These are phyloP conservation scores for Sugiyamaella sp. DNA, from an alignment of 1,139 yeast genomes.

Conservation along the genomic window DNA sequence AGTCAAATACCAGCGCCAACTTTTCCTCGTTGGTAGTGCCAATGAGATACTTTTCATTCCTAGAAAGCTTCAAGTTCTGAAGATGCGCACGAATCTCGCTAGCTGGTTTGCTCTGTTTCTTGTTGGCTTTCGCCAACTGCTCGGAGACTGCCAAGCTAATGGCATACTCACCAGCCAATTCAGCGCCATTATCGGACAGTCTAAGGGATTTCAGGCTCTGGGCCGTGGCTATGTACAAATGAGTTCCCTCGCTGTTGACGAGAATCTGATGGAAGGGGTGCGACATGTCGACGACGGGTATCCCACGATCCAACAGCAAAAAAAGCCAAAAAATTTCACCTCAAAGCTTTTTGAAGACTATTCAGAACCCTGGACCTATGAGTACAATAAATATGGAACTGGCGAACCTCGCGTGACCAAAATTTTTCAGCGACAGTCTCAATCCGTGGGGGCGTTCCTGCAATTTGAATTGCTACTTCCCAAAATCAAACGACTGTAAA, in stretches of 20 bases:
- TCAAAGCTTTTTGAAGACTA: background rate
- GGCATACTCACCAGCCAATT: constrained; percentile 5
- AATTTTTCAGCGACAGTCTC: background rate
- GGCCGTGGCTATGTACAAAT: constrained; percentile 28
- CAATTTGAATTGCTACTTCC: no score
- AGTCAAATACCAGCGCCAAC: constrained; percentile 60
- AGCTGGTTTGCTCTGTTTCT: constrained; percentile 24
- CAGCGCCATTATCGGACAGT: constrained; percentile 15
- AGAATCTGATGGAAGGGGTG: constrained; percentile 32
- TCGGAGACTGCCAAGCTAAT: constrained; percentile 20
- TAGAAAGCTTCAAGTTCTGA: constrained; percentile 58
- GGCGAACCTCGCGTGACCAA: background rate
- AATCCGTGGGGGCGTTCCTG: background rate
- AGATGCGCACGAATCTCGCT: constrained; percentile 42
- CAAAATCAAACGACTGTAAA: no score
- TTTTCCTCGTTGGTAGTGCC: constrained; percentile 85
- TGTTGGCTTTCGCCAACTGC: constrained; percentile 12
- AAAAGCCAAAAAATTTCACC: background rate
- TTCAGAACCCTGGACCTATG: background rate
- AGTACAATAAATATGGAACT: background rate
- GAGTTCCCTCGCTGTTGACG: constrained; percentile 25
- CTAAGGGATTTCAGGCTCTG: constrained; percentile 23
- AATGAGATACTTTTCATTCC: constrained; percentile 57
- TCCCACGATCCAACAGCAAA: background rate
- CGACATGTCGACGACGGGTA: constrained; percentile 20